Conservation (phyloP, 345 rosid genomes). For the Acer yangbiense region DNA sequence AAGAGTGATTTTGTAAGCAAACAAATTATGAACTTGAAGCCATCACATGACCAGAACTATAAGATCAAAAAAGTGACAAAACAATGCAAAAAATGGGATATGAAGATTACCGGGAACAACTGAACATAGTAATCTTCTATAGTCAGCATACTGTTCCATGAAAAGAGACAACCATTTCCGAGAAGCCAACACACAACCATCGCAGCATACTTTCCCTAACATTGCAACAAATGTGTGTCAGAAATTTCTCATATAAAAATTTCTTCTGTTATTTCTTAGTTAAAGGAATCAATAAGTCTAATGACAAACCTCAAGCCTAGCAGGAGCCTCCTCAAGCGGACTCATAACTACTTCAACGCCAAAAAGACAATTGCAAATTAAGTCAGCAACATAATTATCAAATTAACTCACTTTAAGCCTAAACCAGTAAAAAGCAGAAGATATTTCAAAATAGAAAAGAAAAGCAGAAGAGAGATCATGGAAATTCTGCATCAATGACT, state of each 20-base stretch:
- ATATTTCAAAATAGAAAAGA: no score
- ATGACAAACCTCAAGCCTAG: constrained; percentile 38
- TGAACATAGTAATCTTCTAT: constrained; percentile 64
- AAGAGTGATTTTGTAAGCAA: background rate
- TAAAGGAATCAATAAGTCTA: constrained; percentile 4
- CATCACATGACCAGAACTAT: background rate
- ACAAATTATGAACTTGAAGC: background rate
- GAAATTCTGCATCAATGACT: background rate
- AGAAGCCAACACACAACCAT: constrained; percentile 74
- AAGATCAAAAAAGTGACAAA: background rate
- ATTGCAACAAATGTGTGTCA: constrained; percentile 1
- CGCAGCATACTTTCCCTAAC: constrained; percentile 72
- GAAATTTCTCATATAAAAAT: background rate
- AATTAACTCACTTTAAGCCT: background rate
- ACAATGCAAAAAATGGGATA: background rate
- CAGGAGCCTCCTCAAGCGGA: constrained; percentile 22
- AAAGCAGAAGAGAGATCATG: background rate
- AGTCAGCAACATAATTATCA: background rate
- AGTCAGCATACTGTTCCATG: constrained; percentile 89
- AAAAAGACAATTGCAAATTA: constrained; percentile 12
- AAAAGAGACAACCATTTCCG: constrained; percentile 73
- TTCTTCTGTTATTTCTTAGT: background rate
- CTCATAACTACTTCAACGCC: constrained; percentile 28
- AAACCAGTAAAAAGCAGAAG: background rate
- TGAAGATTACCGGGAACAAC: constrained; percentile 62